Evolutionary conservation across 164 flowering plant species (phyloP).

Genomic region (Pachysandra terminalis): DNA sequence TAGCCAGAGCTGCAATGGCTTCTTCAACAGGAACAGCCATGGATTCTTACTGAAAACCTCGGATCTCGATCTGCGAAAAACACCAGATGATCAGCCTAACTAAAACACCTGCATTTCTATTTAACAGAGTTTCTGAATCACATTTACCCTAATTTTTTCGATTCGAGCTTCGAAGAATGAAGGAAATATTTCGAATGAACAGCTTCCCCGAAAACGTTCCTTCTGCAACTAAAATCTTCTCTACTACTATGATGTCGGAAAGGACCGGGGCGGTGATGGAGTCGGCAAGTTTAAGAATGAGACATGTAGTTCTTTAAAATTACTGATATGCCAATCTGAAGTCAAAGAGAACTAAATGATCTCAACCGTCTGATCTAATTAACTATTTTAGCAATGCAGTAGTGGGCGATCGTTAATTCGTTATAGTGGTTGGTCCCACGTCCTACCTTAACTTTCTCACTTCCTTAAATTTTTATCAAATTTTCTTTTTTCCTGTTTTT

Average conservation of each 20-base stretch:
- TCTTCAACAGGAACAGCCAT: constrained; percentile 96
- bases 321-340: too few relatives aligned
- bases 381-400: too few relatives aligned
- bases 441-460: too few relatives aligned
- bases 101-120: background rate
- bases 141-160: background rate
- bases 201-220: background rate
- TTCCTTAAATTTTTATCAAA: too few relatives aligned
- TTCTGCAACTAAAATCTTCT: background rate
- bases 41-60: background rate
- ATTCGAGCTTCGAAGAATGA: background rate
- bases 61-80: background rate
- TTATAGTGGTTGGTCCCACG: too few relatives aligned
- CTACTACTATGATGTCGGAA: background rate
- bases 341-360: too few relatives aligned
- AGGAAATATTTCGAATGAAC: background rate
- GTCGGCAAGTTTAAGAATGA: too few relatives aligned
- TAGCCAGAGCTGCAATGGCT: constrained; percentile 94
- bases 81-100: background rate
- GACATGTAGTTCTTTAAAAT: background rate
- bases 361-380: too few relatives aligned
- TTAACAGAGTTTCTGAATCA: background rate
- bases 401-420: too few relatives aligned
- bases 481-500: too few relatives aligned
- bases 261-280: too few relatives aligned